Conservation (phyloP, 805 yeast species). For the Wickerhamomyces hampshirensis region DNA sequence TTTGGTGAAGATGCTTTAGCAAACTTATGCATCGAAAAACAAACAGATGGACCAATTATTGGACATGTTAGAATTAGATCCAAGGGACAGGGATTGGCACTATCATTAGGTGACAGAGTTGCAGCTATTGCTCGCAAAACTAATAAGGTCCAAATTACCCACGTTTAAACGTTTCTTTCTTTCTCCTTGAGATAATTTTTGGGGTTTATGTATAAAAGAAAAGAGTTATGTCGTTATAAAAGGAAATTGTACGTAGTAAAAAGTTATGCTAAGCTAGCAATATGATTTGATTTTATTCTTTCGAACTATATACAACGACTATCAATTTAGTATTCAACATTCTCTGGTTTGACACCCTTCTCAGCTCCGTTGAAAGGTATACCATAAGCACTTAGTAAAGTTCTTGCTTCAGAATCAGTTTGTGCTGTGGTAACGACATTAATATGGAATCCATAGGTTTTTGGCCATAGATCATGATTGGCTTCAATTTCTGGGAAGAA, state of each 20-base stretch:
- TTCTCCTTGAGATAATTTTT: too few species aligned
- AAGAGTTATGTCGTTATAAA: too few species aligned
- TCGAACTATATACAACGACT: constrained; percentile 2
- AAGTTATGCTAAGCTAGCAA: too few species aligned
- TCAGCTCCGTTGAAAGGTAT: constrained; percentile 66
- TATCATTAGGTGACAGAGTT: constrained; percentile 90
- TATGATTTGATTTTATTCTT: too few species aligned
- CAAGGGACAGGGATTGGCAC: constrained; percentile 95
- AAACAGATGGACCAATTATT: constrained; percentile 65
- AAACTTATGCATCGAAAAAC: constrained; percentile 86
- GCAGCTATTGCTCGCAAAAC: constrained; percentile 71
- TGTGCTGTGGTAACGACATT: constrained; percentile 86
- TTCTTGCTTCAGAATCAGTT: constrained; percentile 85
- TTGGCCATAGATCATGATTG: constrained; percentile 86
- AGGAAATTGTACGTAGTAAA: too few species aligned
- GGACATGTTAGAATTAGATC: constrained; percentile 97
- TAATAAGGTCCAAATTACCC: constrained; percentile 30
- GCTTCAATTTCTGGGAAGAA: constrained; percentile 92
- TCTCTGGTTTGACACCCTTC: constrained; percentile 26
- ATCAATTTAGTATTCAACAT: constrained; percentile 18
- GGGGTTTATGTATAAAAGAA: too few species aligned
- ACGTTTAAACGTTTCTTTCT: constrained; percentile 29
- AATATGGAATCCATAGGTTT: constrained; percentile 79
- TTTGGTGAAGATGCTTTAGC: constrained; percentile 98
- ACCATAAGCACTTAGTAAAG: constrained; percentile 75